Evolutionary conservation across 202 grass and related monocot species (phyloP).

Genomic region (Alloteropsis angusta): DNA sequence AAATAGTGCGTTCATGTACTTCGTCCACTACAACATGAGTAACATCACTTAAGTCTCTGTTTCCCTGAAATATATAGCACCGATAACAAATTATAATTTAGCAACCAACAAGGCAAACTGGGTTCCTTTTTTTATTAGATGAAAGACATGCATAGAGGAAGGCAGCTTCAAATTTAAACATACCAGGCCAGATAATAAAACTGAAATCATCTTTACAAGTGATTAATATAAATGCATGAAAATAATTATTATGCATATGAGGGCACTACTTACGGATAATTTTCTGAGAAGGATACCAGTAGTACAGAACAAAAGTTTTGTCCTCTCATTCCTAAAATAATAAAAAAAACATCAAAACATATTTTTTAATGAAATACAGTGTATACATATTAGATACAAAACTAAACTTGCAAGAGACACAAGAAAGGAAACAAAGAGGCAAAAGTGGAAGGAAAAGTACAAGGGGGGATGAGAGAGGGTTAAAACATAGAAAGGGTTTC

Average conservation of each 20-base stretch:
- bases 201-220: slow-evolving; percentile 1
- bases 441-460: neutral
- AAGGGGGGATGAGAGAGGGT: neutral
- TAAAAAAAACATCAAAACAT: slow-evolving; percentile 19
- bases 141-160: neutral
- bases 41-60: slow-evolving; percentile 83
- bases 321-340: slow-evolving; percentile 74
- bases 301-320: slow-evolving; percentile 93
- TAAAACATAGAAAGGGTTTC: neutral
- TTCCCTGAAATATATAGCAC: slow-evolving; percentile 50
- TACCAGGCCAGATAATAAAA: slow-evolving; percentile 3
- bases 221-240: slow-evolving; percentile 24
- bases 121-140: slow-evolving; percentile 1
- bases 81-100: neutral
- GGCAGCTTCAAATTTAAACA: neutral
- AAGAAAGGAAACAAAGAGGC: neutral
- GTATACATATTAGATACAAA: slow-evolving; percentile 6
- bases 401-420: neutral
- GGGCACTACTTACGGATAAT: slow-evolving; percentile 56
- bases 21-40: slow-evolving; percentile 95
- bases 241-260: slow-evolving; percentile 2
- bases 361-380: neutral
- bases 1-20: slow-evolving; percentile 93
- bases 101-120: neutral
- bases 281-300: slow-evolving; percentile 96